These are phyloP conservation scores for Glonium stellatum DNA, from an alignment of 495 filamentous ascomycete genomes.

Conservation along the genomic window DNA sequence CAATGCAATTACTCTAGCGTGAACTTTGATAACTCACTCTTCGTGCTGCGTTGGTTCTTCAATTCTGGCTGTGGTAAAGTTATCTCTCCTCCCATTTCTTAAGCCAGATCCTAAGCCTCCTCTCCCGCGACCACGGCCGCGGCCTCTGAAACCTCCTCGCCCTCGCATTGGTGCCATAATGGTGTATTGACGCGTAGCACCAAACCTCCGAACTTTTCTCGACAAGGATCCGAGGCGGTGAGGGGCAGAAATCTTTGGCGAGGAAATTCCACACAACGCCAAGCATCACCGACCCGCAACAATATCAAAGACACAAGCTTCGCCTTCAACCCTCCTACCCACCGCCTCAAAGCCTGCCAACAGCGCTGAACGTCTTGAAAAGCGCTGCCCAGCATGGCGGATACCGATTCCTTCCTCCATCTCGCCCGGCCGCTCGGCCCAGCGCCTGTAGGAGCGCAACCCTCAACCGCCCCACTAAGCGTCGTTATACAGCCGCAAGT, in stretches of 20 bases:
- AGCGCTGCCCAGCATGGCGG: constrained; percentile 61
- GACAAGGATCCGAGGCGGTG: not conserved
- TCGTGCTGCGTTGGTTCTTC: constrained; percentile 11
- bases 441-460: constrained; percentile 65
- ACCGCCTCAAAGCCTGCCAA: constrained; percentile 1
- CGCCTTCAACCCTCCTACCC: constrained; percentile 1
- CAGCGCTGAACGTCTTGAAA: not conserved
- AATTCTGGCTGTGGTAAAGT: constrained; percentile 14
- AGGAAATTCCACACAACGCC: constrained; percentile 16
- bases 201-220: constrained; percentile 1
- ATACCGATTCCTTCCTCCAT: constrained; percentile 81
- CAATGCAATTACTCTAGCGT: not conserved
- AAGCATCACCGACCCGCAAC: constrained; percentile 17
- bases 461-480: constrained; percentile 79
- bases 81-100: constrained; percentile 26
- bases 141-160: constrained; percentile 27
- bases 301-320: constrained; percentile 17
- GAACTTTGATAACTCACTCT: constrained; percentile 11
- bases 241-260: constrained; percentile 22
- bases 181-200: not conserved
- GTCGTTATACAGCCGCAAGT: constrained; percentile 95
- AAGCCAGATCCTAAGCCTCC: constrained; percentile 26
- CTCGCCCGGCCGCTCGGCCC: constrained; percentile 86
- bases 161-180: constrained; percentile 21
- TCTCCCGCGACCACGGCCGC: constrained; percentile 5